Evolutionary conservation across 2,329 filamentous ascomycete genomes (phyloP), one percentile per base, ranked within the genome.

Genomic region (Knufia petricola): DNA sequence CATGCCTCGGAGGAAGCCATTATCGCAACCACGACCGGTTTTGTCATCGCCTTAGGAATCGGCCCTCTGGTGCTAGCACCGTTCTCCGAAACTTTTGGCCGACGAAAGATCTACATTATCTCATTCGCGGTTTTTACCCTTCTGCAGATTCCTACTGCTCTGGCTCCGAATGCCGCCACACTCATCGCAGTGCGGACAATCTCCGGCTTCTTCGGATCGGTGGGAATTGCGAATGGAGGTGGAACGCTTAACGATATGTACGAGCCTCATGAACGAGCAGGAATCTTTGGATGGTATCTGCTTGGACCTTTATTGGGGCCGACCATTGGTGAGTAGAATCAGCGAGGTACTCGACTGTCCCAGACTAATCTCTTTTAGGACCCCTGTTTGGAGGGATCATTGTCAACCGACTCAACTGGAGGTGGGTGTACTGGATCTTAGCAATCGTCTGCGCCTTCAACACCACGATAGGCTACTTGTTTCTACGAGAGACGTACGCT

Each of bases 11-110:
- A 61, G 1, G 63, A 66, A 10, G 61, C 60, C 8, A 70, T 75
- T 19, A 71, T 75, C 36, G 70, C 65, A 3, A 70, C 71, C 17
- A 74, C 71, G 3, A 75, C 72, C 1, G 70, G 69, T 9, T 75
- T 73, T 49, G 69, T 75, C 3, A 63, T 75, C 39, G 69, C 71
- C 63, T 61, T 75, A 1, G 72, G 72, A 7, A 58, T 84, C 50
- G 84, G 84, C 0, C 84, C 84, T 1, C 75, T 78, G 0, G 69
- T 88, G 13, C 85, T 83, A 71, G 84, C 84, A 1, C 85, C 85
- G 0, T 67, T 88, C 3, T 85, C 80, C 1, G 85, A 90, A 66
- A 69, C 85, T 31, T 78, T 74, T 58, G 85, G 85, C 24, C 59
- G 63, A 17, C 53, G 57, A 28, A 60, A 59, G 1, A 59, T 66